Evolutionary conservation across 306 rosid genomes (phyloP), one percentile per base, ranked within the genome.

Genomic region (Trifolium fragiferum): DNA sequence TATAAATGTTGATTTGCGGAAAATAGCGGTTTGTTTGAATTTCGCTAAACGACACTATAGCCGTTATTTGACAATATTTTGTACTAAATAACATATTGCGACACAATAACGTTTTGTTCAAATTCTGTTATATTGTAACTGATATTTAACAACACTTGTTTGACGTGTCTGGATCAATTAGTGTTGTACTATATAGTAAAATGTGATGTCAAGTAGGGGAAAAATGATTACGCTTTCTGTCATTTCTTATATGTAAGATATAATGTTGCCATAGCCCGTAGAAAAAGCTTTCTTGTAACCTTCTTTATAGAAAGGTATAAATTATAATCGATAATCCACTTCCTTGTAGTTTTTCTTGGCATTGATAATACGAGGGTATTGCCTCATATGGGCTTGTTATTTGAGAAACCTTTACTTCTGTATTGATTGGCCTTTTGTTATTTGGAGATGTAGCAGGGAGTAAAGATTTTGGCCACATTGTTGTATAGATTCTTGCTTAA

Each of bases 381-480:
- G 15, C 12, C 16, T 32, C 4, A 37, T 62, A 49, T 43, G 41
- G 55, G 54, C 54, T 59, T 44, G 41, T 8, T 54, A 14, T 35
- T 69, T 51, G 54, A 10, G 50, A 37, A 38, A 18, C 11, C 49
- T 53, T 55, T 50, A 55, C 11, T 15, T 62, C 69, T 50, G 72
- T 43, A 21, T 44, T 32, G 6, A 21, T 60, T 44, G 8, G 18
- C 32, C 15, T 49, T 27, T 3, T 27, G 40, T 33, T 59, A 25
- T 67, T 49, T 57, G 63, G 63, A 16, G 18, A 14, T 63, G 40
- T 54, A 11, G 3, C 8, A 6, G 58, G 27, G 55, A 43, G 38
- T 76, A n/a, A n/a, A 25, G 12, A 7, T 47, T 44, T 73, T 67
- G 70, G 41, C 7, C 41, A 15, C 57, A 41, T 73, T 73, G 49